Base-by-base conservation (phyloP, 2,329 filamentous ascomycete species). In the Pochonia chlamydosporia region DNA sequence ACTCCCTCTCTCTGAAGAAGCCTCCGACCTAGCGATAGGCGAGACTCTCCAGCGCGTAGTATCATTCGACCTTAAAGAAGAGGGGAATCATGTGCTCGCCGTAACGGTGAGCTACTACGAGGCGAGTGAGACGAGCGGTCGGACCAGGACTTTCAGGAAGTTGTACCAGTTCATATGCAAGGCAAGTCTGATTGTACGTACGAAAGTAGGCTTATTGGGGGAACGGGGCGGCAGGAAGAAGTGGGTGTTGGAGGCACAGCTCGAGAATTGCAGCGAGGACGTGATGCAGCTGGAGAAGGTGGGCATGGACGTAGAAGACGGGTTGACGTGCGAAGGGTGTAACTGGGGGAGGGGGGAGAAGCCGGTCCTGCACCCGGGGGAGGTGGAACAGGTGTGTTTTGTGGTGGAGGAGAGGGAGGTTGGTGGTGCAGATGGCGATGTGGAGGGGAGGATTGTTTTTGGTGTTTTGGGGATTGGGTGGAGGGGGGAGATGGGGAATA, bases 101-200 rank as follows among this genome's bases (percentile, higher is more conserved):
- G 91, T 97, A 50, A 96, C 89, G 46, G 87, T 97, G 50, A 92
- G 86, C 54, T 97, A 97, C 68, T 95, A 90, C 46, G 92, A 97
- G 67, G 90, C 87, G 0, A 79, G 78, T n/a, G 73, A 86, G 56
- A 82, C 78, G 16, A 79, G 76, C 53, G 81, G 81, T 3, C 79
- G 89, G 43, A 85, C 87, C 31, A 76, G 93, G 50, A 95, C 89
- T 9, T 97, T 97, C 63, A 76, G 92, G 55, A 97, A 97, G 70
- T 71, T 99, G 50, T 99, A 97, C 66, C 93, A 97, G 65, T 99
- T 99, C 62, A 84, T 95, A 47, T 93, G 91, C 62, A 92, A 95
- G 71, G 82, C 89, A 33, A 87, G 90, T 50, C 73, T 99, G 55
- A 89, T 91, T 53, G 92, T 99, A 49, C 77, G 92, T 53, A 96